These are phyloP conservation scores for Solanum megistacrolobum DNA, from an alignment of 257 asterid species.

Conservation along the genomic window DNA sequence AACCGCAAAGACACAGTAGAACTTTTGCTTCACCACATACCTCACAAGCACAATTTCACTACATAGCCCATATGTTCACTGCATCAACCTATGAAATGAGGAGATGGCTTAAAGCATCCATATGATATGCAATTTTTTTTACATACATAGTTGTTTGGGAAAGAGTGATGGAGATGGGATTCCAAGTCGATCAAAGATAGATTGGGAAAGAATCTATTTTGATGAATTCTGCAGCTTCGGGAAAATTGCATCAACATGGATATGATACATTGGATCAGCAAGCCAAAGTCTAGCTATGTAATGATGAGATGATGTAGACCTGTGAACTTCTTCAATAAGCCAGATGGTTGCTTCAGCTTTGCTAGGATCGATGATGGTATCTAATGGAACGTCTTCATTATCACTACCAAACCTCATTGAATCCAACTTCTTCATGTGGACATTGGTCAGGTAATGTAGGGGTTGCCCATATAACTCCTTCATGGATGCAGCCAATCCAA, in stretches of 20 bases:
- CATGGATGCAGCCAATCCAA: slow-evolving; percentile 50
- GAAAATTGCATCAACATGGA: slow-evolving; percentile 34
- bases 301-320: slow-evolving; percentile 43
- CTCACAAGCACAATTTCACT: not conserved
- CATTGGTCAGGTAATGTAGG: slow-evolving; percentile 71
- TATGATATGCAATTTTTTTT: not conserved
- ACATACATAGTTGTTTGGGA: not conserved
- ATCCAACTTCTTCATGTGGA: slow-evolving; percentile 46
- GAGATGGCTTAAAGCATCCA: not conserved
- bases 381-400: slow-evolving; percentile 40
- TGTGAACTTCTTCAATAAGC: slow-evolving; percentile 63
- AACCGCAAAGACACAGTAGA: not conserved
- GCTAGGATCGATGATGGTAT: slow-evolving; percentile 40
- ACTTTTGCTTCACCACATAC: not conserved
- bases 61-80: not conserved
- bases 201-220: not conserved
- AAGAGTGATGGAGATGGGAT: not conserved
- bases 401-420: slow-evolving; percentile 31
- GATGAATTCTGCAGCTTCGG: slow-evolving; percentile 15
- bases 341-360: slow-evolving; percentile 74
- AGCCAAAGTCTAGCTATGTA: slow-evolving; percentile 53
- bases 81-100: not conserved
- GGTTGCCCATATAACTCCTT: slow-evolving; percentile 68
- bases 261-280: slow-evolving; percentile 35
- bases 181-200: not conserved